A percentile compares a stretch with the other conserved stretches of the same genome.
Evolutionary conservation across 371 early-diverging fungal genomes (phyloP).

Genomic region (Lichtheimia ramosa): DNA sequence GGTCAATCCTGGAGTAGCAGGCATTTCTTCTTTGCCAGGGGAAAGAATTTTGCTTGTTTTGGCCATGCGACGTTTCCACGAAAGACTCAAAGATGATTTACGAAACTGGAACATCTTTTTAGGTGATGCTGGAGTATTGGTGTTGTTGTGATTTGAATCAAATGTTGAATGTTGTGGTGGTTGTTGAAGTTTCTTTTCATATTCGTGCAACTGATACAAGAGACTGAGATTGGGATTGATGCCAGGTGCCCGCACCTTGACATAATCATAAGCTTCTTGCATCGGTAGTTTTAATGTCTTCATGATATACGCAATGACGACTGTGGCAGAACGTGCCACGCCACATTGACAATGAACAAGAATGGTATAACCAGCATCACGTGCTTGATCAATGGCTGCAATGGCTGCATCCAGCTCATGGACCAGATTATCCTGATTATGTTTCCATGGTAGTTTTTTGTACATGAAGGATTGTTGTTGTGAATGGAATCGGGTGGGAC

Average conservation of each 20-base stretch:
- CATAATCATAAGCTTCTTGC: slow-evolving; percentile 77
- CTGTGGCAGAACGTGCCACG: slow-evolving; percentile 84
- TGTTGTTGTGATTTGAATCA: slow-evolving; percentile 9
- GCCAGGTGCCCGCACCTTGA: slow-evolving; percentile 66
- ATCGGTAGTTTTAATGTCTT: slow-evolving; percentile 56
- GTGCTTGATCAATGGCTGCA: slow-evolving; percentile 69
- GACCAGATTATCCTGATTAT: slow-evolving; percentile 69
- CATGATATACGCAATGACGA: slow-evolving; percentile 91
- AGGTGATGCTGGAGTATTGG: slow-evolving; percentile 4
- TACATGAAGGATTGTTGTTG: slow-evolving; percentile 22
- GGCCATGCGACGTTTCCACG: slow-evolving; percentile 16
- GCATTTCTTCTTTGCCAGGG: background rate
- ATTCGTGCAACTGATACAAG: slow-evolving; percentile 78
- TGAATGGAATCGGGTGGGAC: background rate
- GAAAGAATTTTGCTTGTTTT: slow-evolving; percentile 2
- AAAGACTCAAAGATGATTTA: slow-evolving; percentile 5
- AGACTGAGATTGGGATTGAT: slow-evolving; percentile 83
- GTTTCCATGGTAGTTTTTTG: slow-evolving; percentile 77
- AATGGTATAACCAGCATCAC: slow-evolving; percentile 55
- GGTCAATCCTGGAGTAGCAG: background rate
- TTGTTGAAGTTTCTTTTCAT: slow-evolving; percentile 44
- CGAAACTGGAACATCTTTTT: slow-evolving; percentile 12
- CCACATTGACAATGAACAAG: slow-evolving; percentile 91
- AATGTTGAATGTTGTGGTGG: background rate
- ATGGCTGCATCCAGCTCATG: slow-evolving; percentile 69